Evolutionary conservation across 108 stramenopile species (phyloP).

Genomic region (Discostella stelligeroides): DNA sequence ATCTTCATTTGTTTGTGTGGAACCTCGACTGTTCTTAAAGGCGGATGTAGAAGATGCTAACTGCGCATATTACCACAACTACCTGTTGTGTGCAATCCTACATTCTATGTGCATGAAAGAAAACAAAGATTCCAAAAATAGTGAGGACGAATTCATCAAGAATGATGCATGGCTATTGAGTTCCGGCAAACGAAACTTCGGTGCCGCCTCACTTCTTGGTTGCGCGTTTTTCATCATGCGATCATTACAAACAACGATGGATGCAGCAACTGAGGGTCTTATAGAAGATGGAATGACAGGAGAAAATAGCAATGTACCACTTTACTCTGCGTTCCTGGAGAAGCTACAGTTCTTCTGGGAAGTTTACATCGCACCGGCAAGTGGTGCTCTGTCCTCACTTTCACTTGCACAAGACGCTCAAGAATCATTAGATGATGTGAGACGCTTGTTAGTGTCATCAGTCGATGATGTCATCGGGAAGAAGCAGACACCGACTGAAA

Average conservation of each 20-base stretch:
- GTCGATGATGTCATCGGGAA: slow-evolving; percentile 23
- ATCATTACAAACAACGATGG: slow-evolving; percentile 50
- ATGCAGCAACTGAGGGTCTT: slow-evolving; percentile 34
- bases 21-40: slow-evolving; percentile 48
- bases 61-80: slow-evolving; percentile 45
- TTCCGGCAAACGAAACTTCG: slow-evolving; percentile 50
- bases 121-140: slow-evolving; percentile 23
- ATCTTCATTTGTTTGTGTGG: slow-evolving; percentile 54
- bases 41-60: slow-evolving; percentile 2
- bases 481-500: slow-evolving; percentile 9
- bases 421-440: slow-evolving; percentile 23
- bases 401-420: slow-evolving; percentile 42
- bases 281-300: slow-evolving; percentile 48
- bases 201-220: slow-evolving; percentile 63
- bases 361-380: slow-evolving; percentile 56
- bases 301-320: slow-evolving; percentile 3
- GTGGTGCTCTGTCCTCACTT: slow-evolving; percentile 38
- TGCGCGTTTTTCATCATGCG: slow-evolving; percentile 70
- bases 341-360: slow-evolving; percentile 68
- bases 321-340: slow-evolving; percentile 39
- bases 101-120: slow-evolving; percentile 70
- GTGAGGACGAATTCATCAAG: slow-evolving; percentile 40
- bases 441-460: slow-evolving; percentile 28
- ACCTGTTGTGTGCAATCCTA: slow-evolving; percentile 62
- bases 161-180: slow-evolving; percentile 59